A percentile compares a stretch with the other conserved stretches of the same genome.
phyloP scores from a whole-genome alignment of 306 rosid genomes.

The Prunus davidiana region DNA sequence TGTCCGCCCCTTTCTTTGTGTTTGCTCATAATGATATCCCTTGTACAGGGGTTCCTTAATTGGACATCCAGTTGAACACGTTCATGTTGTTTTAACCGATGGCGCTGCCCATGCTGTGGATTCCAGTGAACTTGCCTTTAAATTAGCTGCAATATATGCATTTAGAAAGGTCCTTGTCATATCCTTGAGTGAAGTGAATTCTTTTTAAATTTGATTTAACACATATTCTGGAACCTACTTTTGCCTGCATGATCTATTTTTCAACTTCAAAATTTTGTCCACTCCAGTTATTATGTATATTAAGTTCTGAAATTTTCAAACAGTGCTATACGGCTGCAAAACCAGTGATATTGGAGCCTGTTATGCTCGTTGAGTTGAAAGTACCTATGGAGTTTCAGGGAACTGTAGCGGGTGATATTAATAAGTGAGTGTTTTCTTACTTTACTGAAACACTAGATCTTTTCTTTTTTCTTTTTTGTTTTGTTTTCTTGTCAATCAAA shows the following conservation, averaged over 20 bases:
- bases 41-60: conserved; percentile 81
- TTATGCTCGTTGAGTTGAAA: conserved; percentile 93
- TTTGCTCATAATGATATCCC: conserved; percentile 14
- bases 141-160: conserved; percentile 93
- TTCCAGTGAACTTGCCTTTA: conserved; percentile 99
- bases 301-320: conserved; percentile 8
- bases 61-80: conserved; percentile 96
- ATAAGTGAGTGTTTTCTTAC: conserved; percentile 59
- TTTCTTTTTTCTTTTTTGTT: not conserved
- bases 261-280: not conserved
- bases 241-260: not conserved
- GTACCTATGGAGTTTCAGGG: conserved; percentile 99
- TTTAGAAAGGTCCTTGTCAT: conserved; percentile 72
- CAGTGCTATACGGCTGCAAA: conserved; percentile 85
- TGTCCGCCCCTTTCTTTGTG: not conserved
- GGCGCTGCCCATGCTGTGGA: conserved; percentile 98
- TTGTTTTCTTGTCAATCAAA: not conserved
- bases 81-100: conserved; percentile 78
- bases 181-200: conserved; percentile 7
- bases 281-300: not conserved
- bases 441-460: not conserved
- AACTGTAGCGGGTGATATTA: conserved; percentile 91
- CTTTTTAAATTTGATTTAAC: conserved; percentile 10
- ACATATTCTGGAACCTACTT: not conserved
- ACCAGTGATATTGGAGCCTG: conserved; percentile 96